Evolutionary conservation across 495 filamentous ascomycete species (phyloP), one percentile per base, ranked within the genome.

Genomic region (Lasiosphaeriaceae sp.): DNA sequence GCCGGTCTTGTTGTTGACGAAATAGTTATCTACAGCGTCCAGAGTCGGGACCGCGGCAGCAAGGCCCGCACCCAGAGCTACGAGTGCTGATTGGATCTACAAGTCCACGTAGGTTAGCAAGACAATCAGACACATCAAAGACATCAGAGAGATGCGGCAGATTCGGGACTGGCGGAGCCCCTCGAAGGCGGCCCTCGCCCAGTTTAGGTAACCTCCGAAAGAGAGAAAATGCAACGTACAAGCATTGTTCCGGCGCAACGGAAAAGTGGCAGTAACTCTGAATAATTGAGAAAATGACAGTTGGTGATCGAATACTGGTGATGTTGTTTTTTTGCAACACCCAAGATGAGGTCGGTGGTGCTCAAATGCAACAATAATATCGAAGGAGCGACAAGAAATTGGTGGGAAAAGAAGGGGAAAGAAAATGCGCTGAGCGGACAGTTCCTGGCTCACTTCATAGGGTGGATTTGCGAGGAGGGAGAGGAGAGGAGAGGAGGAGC

Each of bases 1-100:
- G 47, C 85, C 83, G 11, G 86, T 91, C 52, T 84, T 77, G 45
- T 82, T 80, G 76, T 96, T 88, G 67, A 96, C 83, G 70, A 97
- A 96, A 72, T 95, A 83, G 61, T 83, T 81, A 54, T 88, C 90
- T 47, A 86, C 70, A 47, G 94, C 85, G 53, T 83, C 80, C 50
- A 97, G 77, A 14, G 88, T 77, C 52, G 80, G 83, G 37, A 96
- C 85, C 20, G 90, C 92, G 17, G 77, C 69, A 17, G 80, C 86
- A 45, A 83, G 74, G 58, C 79, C 75, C 59, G 72, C 76, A 69
- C 75, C 70, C 29, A 79, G 69, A 43, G 76, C 75, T 53, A 74
- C 51, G 60, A 79, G 70, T 41, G 71, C 71, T 29, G 74, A 66
- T 51, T 74, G 66, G 49, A 72, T 51, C 61, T 77, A 53, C 8